Conservation (phyloP, 805 yeast species). For the Wickerhamiella vanderwaltii region DNA sequence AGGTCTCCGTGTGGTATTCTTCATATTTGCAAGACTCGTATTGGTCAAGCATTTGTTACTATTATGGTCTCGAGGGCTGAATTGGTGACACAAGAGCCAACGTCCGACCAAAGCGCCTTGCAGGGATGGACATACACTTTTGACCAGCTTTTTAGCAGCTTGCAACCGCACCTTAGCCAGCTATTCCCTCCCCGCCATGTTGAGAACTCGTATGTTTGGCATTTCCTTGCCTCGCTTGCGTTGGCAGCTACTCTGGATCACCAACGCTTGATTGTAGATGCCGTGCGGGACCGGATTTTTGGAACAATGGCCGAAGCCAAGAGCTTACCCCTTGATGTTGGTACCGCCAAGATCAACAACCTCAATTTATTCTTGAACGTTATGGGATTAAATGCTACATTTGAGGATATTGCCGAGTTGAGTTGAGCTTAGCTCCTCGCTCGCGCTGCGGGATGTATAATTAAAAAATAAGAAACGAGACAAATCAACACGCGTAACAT, state of each 20-base stretch:
- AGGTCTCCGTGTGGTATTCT: constrained; percentile 53
- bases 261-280: constrained; percentile 88
- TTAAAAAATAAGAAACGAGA: too few species aligned
- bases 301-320: constrained; percentile 71
- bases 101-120: constrained; percentile 20
- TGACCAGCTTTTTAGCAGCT: constrained; percentile 63
- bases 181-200: constrained; percentile 63
- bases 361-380: constrained; percentile 88
- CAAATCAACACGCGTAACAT: too few species aligned
- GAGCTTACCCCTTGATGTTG: constrained; percentile 38
- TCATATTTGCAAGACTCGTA: constrained; percentile 42
- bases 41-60: constrained; percentile 78
- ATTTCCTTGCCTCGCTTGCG: constrained; percentile 86
- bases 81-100: constrained; percentile 63
- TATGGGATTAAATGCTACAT: constrained; percentile 90
- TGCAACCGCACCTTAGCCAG: constrained; percentile 63
- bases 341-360: constrained; percentile 55
- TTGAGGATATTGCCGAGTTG: constrained; percentile 75
- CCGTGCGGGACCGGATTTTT: constrained; percentile 83
- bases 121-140: constrained; percentile 70
- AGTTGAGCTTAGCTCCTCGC: too few species aligned
- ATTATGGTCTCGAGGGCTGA: constrained; percentile 88
- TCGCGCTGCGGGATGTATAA: too few species aligned
- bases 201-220: constrained; percentile 88
- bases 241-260: constrained; percentile 78